Evolutionary conservation across 202 grass and related monocot species (phyloP), one percentile per base, ranked within the genome.

Genomic region (Bolboschoenoplectus hybrid): DNA sequence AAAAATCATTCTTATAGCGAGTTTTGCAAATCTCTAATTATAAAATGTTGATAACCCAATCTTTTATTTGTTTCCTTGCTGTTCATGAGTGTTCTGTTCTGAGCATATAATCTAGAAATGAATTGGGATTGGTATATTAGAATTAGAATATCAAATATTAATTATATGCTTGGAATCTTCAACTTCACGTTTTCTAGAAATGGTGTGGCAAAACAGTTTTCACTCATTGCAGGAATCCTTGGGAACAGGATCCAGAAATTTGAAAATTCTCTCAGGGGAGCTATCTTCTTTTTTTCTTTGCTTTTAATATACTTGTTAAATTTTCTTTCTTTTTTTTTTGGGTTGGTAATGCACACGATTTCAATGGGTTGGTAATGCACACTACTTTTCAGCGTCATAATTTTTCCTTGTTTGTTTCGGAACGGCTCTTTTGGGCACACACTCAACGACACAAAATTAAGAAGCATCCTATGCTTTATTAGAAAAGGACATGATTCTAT

Each of bases 391-490:
- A 77, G 32, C 50, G 6, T 36, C 14, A 13, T 55, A 55, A 76
- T 55, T 75, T 51, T 55, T 66, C 14, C 51, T 77, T 77, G 50
- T 56, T 77, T 56, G 2, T 4, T 77, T 77, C 17, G 12, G 12
- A 78, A 36, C 50, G 39, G 7, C 69, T 50, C 51, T 17, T 78
- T 36, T 58, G 13, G 55, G 55, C 14, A 38, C 13, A 43, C 47
- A 52, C 50, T 78, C 34, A 57, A 58, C 17, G 4, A 17, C 55
- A 14, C 2, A 14, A 58, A 5, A 44, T 44, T 44, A 44, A 78
- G 14, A 78, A 58, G 74, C 74, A 78, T 78, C 51, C 7, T 78
- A 78, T 78, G 39, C 74, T 53, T 74, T 78, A 52, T 57, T 26
- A 7, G 14, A 78, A 78, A 78, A 78, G 7, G 51, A 40, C 6